A percentile compares a stretch with the other conserved stretches of the same genome.
Evolutionary conservation across 805 yeast genomes (phyloP).

Genomic region (Starmerella bombi): DNA sequence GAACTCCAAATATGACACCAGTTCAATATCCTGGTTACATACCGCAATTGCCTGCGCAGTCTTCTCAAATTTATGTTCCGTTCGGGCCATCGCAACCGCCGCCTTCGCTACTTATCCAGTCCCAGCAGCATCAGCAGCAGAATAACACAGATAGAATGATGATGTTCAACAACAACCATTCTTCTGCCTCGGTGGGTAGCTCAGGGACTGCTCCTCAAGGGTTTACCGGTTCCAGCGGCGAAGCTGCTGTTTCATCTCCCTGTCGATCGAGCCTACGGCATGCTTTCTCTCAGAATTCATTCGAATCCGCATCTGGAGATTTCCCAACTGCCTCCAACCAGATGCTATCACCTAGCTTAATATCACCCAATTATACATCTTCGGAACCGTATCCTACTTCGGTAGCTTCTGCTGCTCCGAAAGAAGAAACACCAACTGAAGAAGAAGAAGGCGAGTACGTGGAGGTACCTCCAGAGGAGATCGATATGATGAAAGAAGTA

Average conservation of each 20-base stretch:
- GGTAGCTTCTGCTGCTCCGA: too few relatives aligned
- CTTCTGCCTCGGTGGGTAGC: neutral
- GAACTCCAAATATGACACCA: neutral
- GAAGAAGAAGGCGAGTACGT: neutral
- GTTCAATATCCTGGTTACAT: neutral
- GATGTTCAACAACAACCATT: neutral
- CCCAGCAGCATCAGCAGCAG: neutral
- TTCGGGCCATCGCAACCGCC: neutral
- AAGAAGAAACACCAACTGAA: too few relatives aligned
- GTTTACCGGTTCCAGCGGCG: too few relatives aligned
- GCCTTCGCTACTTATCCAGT: neutral
- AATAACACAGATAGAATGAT: neutral
- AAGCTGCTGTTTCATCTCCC: too few relatives aligned
- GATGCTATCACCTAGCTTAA: too few relatives aligned
- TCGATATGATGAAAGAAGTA: conserved; percentile 26
- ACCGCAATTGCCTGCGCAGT: neutral
- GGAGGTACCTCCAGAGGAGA: conserved; percentile 12
- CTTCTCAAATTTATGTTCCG: neutral
- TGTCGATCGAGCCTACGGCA: too few relatives aligned
- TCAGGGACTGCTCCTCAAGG: too few relatives aligned
- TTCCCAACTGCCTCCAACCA: too few relatives aligned
- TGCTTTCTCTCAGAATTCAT: too few relatives aligned
- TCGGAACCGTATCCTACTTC: too few relatives aligned
- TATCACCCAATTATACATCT: too few relatives aligned
- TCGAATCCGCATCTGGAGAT: too few relatives aligned